Evolutionary conservation across 2,329 filamentous ascomycete species (phyloP).

Genomic region (Aspergillus ustus): DNA sequence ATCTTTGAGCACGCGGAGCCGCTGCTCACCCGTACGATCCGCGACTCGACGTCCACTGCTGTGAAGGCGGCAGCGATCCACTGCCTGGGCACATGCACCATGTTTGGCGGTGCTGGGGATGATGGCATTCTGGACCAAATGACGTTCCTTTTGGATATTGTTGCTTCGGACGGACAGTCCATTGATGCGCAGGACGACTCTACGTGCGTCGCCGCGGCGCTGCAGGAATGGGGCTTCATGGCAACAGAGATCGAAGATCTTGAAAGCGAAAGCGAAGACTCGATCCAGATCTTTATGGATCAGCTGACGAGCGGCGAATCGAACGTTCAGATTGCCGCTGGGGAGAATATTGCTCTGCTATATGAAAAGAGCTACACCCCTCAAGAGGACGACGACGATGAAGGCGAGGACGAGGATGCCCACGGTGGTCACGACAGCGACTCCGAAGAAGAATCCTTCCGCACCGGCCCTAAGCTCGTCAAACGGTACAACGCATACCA

Average conservation of each 20-base stretch:
- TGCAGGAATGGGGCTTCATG: conserved; percentile 80
- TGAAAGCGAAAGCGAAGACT: conserved; percentile 70
- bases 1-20: conserved; percentile 67
- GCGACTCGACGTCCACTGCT: conserved; percentile 67
- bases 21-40: conserved; percentile 65
- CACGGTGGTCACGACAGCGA: conserved; percentile 49
- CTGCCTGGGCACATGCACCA: conserved; percentile 70
- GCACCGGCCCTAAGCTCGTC: conserved; percentile 51
- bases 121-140: conserved; percentile 73
- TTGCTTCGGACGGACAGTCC: conserved; percentile 76
- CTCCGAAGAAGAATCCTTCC: conserved; percentile 45
- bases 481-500: conserved; percentile 72
- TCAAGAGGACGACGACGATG: conserved; percentile 62
- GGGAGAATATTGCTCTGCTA: conserved; percentile 78
- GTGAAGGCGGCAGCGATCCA: conserved; percentile 75
- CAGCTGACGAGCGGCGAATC: conserved; percentile 78
- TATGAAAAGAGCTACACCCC: conserved; percentile 74
- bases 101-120: conserved; percentile 74
- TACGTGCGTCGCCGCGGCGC: conserved; percentile 72
- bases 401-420: conserved; percentile 60
- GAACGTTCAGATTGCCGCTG: conserved; percentile 75
- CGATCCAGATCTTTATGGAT: conserved; percentile 80
- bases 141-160: conserved; percentile 75
- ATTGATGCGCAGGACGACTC: conserved; percentile 73
- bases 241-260: conserved; percentile 78